phyloP scores from a whole-genome alignment of 2,329 filamentous ascomycete species.

The Trichoderma sp. region DNA sequence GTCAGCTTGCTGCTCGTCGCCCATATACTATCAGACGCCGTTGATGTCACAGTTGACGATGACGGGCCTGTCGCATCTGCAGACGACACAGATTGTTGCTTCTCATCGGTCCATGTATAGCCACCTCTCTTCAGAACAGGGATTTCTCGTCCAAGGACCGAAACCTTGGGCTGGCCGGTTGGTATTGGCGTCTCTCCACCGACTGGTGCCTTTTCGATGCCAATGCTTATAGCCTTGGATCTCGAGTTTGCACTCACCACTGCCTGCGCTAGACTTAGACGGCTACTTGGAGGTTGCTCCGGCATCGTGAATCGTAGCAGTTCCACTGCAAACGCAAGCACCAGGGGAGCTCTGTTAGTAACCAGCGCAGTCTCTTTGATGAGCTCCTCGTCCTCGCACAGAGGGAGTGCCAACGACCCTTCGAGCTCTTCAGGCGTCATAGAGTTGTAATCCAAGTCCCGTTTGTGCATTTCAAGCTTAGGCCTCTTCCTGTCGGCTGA shows the following conservation, averaged over 20 bases:
- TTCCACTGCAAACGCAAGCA: slow-evolving; percentile 76
- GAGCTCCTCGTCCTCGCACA: slow-evolving; percentile 57
- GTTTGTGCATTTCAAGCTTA: slow-evolving; percentile 37
- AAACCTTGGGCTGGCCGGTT: slow-evolving; percentile 72
- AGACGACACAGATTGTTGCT: neutral
- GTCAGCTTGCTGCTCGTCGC: slow-evolving; percentile 52
- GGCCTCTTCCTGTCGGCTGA: slow-evolving; percentile 34
- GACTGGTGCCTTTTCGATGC: slow-evolving; percentile 64
- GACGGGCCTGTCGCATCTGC: slow-evolving; percentile 4
- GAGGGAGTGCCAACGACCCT: slow-evolving; percentile 60
- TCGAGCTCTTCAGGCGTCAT: slow-evolving; percentile 62
- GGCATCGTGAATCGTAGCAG: slow-evolving; percentile 80
- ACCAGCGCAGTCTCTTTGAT: slow-evolving; percentile 61
- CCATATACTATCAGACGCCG: slow-evolving; percentile 41
- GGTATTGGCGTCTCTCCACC: slow-evolving; percentile 73
- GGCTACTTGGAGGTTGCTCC: slow-evolving; percentile 79
- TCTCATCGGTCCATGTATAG: slow-evolving; percentile 50
- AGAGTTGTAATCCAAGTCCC: slow-evolving; percentile 42
- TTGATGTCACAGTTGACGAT: slow-evolving; percentile 23
- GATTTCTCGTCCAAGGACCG: slow-evolving; percentile 71
- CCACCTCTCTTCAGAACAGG: slow-evolving; percentile 76
- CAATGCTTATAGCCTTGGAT: slow-evolving; percentile 73
- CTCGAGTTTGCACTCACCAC: slow-evolving; percentile 80
- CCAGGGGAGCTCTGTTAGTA: slow-evolving; percentile 80
- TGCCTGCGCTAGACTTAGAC: slow-evolving; percentile 79